Conservation (phyloP, 2,329 filamentous ascomycete genomes). For the Colletotrichum orchidophilum region DNA sequence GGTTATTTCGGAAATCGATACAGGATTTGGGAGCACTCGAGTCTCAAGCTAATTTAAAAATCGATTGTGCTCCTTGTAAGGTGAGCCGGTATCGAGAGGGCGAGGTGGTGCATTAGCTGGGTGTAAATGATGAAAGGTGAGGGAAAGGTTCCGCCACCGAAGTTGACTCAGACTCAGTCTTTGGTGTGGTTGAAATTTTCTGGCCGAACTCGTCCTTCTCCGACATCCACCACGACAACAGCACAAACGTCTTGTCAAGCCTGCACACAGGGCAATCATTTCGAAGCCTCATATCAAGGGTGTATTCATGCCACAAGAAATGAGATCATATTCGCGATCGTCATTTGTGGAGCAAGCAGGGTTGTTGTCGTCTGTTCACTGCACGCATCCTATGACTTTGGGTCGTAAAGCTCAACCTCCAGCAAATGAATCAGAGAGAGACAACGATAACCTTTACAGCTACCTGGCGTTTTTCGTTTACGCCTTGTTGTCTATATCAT, state of each 20-base stretch:
- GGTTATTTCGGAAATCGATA: no score
- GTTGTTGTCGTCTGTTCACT: background rate
- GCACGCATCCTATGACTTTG: background rate
- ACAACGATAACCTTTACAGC: background rate
- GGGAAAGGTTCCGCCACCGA: slow-evolving; percentile 13
- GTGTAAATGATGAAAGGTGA: background rate
- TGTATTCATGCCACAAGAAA: background rate
- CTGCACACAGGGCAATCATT: background rate
- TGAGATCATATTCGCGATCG: background rate
- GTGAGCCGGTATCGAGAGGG: no score
- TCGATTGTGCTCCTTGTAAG: no score
- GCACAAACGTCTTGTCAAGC: background rate
- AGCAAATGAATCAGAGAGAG: background rate
- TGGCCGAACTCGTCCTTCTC: slow-evolving; percentile 1
- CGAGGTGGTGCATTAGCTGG: background rate
- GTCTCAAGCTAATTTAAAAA: no score
- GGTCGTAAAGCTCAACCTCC: background rate
- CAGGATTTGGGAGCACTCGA: background rate
- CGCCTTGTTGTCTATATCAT: background rate
- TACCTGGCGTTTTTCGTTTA: background rate
- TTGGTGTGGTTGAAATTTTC: background rate
- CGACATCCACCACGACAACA: background rate
- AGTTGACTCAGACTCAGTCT: slow-evolving; percentile 18
- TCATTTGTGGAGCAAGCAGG: background rate
- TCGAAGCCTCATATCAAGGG: background rate